Conservation (phyloP, 768 basidiomycete genomes). For the Ramaria sp. region DNA sequence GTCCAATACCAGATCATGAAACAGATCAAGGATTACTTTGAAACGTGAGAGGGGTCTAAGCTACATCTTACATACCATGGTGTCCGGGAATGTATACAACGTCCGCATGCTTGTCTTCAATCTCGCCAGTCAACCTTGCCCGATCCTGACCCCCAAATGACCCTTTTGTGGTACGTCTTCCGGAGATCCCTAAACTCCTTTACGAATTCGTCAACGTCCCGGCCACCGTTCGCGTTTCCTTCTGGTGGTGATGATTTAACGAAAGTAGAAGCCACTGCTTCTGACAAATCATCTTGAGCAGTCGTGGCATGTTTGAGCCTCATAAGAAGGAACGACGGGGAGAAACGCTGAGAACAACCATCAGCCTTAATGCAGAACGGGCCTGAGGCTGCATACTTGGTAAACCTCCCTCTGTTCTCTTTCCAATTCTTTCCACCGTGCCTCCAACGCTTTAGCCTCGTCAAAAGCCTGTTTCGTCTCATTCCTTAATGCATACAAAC, state of each 20-base stretch:
- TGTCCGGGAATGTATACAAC: too few species aligned
- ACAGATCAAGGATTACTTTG: too few species aligned
- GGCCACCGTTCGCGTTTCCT: slow-evolving; percentile 21
- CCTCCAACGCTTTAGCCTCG: slow-evolving; percentile 72
- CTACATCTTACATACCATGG: too few species aligned
- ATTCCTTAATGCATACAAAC: slow-evolving; percentile 60
- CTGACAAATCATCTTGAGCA: slow-evolving; percentile 84
- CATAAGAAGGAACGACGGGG: slow-evolving; percentile 80
- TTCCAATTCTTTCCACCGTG: slow-evolving; percentile 78
- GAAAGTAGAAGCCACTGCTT: slow-evolving; percentile 74
- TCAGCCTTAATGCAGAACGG: not conserved
- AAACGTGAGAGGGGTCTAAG: too few species aligned
- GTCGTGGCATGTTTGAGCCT: slow-evolving; percentile 81
- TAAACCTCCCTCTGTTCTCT: slow-evolving; percentile 83
- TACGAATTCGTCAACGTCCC: slow-evolving; percentile 78
- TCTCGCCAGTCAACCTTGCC: slow-evolving; percentile 85
- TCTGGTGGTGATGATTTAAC: slow-evolving; percentile 46
- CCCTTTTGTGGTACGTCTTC: slow-evolving; percentile 88
- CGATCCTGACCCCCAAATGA: slow-evolving; percentile 74
- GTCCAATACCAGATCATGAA: too few species aligned
- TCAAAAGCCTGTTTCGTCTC: slow-evolving; percentile 85
- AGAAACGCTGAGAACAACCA: slow-evolving; percentile 48
- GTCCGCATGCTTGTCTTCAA: not conserved
- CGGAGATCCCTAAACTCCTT: slow-evolving; percentile 78
- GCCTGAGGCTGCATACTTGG: slow-evolving; percentile 41